These are phyloP conservation scores for Globisporangium carolinianum DNA, from an alignment of 352 stramenopile genomes.

Conservation along the genomic window DNA sequence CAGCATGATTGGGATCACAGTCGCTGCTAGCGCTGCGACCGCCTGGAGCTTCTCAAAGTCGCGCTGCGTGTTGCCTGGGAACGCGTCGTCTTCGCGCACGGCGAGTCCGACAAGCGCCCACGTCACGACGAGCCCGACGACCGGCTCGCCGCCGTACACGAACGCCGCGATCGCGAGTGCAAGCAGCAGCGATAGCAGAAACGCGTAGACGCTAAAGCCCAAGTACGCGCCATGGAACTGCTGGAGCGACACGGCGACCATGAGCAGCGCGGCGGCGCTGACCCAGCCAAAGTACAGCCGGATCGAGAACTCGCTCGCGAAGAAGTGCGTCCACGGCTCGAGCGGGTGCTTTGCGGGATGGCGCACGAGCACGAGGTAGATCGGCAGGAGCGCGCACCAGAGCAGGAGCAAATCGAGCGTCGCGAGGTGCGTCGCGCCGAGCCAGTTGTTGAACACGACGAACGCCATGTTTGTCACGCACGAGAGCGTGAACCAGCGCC, in stretches of 20 bases:
- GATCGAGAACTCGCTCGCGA: constrained; percentile 51
- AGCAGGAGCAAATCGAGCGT: constrained; percentile 19
- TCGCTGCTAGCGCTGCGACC: constrained; percentile 33
- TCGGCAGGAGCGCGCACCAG: constrained; percentile 41
- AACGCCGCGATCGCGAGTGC: constrained; percentile 40
- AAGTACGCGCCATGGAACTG: constrained; percentile 38
- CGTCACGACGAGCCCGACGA: constrained; percentile 40
- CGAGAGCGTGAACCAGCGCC: constrained; percentile 45
- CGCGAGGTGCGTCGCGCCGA: constrained; percentile 15
- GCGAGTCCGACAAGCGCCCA: constrained; percentile 37
- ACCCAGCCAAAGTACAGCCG: constrained; percentile 57
- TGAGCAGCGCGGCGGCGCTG: constrained; percentile 30
- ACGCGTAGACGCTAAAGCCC: constrained; percentile 36
- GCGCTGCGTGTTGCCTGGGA: constrained; percentile 29
- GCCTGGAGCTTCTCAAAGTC: constrained; percentile 43
- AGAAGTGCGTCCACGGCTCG: constrained; percentile 43
- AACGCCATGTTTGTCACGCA: constrained; percentile 46
- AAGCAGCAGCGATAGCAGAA: constrained; percentile 29
- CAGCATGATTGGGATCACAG: constrained; percentile 36
- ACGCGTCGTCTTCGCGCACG: constrained; percentile 24
- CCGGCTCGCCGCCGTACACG: constrained; percentile 38
- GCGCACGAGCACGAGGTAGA: constrained; percentile 51
- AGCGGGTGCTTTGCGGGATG: constrained; percentile 34
- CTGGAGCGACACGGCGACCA: constrained; percentile 40
- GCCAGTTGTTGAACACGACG: constrained; percentile 28